Evolutionary conservation across 495 filamentous ascomycete genomes (phyloP).

Genomic region (Penicillium flavigenum): DNA sequence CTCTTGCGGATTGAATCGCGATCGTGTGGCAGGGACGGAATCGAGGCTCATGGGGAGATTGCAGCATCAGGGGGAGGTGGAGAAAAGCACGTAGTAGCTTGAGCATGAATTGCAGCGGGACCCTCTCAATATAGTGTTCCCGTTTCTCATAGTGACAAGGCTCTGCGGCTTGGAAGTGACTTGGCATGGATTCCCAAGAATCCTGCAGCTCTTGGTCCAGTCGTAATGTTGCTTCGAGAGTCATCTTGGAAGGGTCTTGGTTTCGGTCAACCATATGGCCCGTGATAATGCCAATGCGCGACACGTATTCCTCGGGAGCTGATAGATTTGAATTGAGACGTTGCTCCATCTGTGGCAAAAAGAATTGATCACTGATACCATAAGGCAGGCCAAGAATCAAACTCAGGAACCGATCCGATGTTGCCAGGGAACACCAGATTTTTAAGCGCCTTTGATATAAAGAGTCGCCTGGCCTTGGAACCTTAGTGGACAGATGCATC

Average conservation of each 20-base stretch:
- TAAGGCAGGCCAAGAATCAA: constrained; percentile 54
- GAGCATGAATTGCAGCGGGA: constrained; percentile 48
- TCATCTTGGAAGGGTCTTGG: constrained; percentile 37
- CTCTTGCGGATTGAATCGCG: constrained; percentile 50
- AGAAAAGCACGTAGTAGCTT: constrained; percentile 47
- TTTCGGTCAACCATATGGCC: constrained; percentile 56
- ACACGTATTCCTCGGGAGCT: constrained; percentile 28
- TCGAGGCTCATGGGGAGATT: constrained; percentile 40
- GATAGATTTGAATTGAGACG: constrained; percentile 20
- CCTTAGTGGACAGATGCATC: constrained; percentile 36
- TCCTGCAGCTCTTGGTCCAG: constrained; percentile 51
- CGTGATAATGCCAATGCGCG: constrained; percentile 37
- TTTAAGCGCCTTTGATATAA: constrained; percentile 32
- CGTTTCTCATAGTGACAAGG: constrained; percentile 11
- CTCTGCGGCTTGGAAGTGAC: constrained; percentile 30
- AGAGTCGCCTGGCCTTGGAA: constrained; percentile 20
- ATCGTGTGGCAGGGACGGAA: constrained; percentile 41
- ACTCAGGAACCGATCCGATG: constrained; percentile 45
- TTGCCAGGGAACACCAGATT: constrained; percentile 48
- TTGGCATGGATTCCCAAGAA: constrained; percentile 37
- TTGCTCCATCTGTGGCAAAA: constrained; percentile 26
- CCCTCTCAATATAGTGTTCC: constrained; percentile 31
- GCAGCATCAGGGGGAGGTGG: constrained; percentile 57
- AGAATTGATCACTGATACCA: constrained; percentile 39
- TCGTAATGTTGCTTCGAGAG: constrained; percentile 41